Evolutionary conservation across 1,284 basidiomycete genomes (phyloP), one percentile per base, ranked within the genome.

Genomic region (Malassezia psittaci): DNA sequence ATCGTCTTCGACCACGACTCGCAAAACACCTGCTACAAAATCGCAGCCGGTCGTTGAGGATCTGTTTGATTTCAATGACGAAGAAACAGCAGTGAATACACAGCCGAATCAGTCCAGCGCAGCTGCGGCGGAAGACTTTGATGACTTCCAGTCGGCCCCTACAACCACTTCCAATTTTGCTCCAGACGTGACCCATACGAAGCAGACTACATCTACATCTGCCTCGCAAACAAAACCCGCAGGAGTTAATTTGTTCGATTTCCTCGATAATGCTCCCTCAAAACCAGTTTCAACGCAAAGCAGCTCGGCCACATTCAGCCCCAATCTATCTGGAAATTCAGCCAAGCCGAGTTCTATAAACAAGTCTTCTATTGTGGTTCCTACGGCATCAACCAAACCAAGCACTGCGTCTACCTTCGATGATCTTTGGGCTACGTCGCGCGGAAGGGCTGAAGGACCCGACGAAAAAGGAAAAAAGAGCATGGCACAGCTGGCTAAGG

Each of bases 361-460:
- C 36, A 15, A 34, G 12, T 24, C 24, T 15, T 45, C 43, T 24
- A 45, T 19, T 24, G 43, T 45, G 24, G 21, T 45, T 24, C 16
- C 43, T 16, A 45, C 43, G 24, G 29, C 43, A n/a, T 2, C 19
- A 29, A 10, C 33, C 36, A 24, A 38, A 18, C 11, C 18, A 12
- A 33, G 51, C 51, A 12, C 21, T 39, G n/a, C 38, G 35, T 67
- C 68, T 34, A 74, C 72, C 51, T 96, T 96, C 69, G 91, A 93
- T 65, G 90, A 96, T 72, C 77, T 96, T 57, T 96, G 88, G 87
- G 82, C 82, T 16, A 81, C 90, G 78, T 88, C 87, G 1, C 80
- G 93, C 18, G 85, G 85, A 34, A 64, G 61, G 44, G 47, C 51
- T 5, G 52, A 40, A 3, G 37, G n/a, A 16, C 37, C 13, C 1